phyloP scores from a whole-genome alignment of 768 basidiomycete species.

The Boletus rubescentipes region DNA sequence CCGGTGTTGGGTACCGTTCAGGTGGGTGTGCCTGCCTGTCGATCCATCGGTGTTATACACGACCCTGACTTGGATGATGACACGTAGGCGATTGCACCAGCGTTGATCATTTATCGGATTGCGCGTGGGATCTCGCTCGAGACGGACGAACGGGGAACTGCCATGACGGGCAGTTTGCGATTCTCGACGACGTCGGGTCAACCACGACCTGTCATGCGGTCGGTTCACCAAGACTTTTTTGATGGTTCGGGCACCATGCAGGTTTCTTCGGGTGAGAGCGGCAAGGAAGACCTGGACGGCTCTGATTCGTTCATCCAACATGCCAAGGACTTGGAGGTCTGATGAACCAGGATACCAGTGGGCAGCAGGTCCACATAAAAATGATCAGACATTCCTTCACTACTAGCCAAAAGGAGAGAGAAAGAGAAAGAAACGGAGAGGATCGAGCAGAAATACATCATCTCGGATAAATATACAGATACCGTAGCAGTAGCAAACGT shows the following conservation, averaged over 20 bases:
- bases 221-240: not conserved
- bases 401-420: not conserved
- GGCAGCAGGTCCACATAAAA: too few relatives aligned
- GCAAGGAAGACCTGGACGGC: constrained; percentile 3
- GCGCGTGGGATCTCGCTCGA: constrained; percentile 19
- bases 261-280: not conserved
- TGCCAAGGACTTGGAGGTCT: constrained; percentile 5
- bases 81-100: constrained; percentile 15
- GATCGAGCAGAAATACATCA: not conserved
- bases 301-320: constrained; percentile 14
- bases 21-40: constrained; percentile 3
- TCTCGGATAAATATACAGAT: too few relatives aligned
- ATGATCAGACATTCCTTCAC: not conserved
- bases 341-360: not conserved
- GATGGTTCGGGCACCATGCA: constrained; percentile 13
- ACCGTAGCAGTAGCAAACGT: too few relatives aligned
- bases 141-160: constrained; percentile 8
- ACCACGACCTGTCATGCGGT: not conserved
- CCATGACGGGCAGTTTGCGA: not conserved
- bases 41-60: too few relatives aligned
- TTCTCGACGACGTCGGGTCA: constrained; percentile 7
- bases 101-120: constrained; percentile 24
- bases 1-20: constrained; percentile 22
- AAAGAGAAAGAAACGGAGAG: not conserved
- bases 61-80: not conserved